These are phyloP conservation scores for Phlebopus sp. DNA, from an alignment of 1,284 basidiomycete genomes.

Conservation along the genomic window DNA sequence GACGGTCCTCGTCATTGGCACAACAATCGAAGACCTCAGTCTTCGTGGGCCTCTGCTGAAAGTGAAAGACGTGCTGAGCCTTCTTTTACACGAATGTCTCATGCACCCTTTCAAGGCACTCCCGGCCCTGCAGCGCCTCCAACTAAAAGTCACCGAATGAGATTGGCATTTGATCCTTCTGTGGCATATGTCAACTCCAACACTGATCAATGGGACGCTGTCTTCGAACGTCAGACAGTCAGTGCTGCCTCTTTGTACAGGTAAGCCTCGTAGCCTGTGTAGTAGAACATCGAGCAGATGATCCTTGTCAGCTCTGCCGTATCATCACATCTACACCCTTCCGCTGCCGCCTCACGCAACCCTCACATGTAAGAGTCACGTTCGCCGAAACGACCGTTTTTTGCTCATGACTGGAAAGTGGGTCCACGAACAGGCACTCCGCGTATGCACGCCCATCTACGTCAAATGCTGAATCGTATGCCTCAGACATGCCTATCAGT, in stretches of 20 bases:
- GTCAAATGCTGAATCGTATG: constrained; percentile 3
- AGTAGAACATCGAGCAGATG: constrained; percentile 1
- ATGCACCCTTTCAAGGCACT: constrained; percentile 1
- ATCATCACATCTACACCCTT: constrained; percentile 38
- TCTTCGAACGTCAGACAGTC: constrained; percentile 12
- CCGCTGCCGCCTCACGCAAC: constrained; percentile 9
- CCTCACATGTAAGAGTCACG: constrained; percentile 20
- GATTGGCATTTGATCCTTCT: constrained; percentile 39
- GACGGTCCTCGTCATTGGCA: constrained; percentile 2
- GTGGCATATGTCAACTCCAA: constrained; percentile 41
- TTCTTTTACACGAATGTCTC: constrained; percentile 8
- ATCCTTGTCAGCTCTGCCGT: constrained; percentile 42
- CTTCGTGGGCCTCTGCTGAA: constrained; percentile 4
- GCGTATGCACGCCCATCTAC: constrained; percentile 15
- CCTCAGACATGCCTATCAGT: constrained; percentile 5
- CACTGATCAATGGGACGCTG: background rate
- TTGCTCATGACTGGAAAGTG: constrained; percentile 1
- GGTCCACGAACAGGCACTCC: constrained; percentile 2
- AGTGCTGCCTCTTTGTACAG: constrained; percentile 54
- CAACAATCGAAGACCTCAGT: constrained; percentile 7
- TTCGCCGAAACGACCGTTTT: background rate
- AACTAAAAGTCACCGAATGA: constrained; percentile 4
- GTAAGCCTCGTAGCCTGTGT: constrained; percentile 31
- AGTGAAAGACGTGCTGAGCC: constrained; percentile 3
- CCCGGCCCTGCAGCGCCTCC: background rate